These are phyloP conservation scores for Metschnikowia gruessii DNA, from an alignment of 805 yeast species.

Conservation along the genomic window DNA sequence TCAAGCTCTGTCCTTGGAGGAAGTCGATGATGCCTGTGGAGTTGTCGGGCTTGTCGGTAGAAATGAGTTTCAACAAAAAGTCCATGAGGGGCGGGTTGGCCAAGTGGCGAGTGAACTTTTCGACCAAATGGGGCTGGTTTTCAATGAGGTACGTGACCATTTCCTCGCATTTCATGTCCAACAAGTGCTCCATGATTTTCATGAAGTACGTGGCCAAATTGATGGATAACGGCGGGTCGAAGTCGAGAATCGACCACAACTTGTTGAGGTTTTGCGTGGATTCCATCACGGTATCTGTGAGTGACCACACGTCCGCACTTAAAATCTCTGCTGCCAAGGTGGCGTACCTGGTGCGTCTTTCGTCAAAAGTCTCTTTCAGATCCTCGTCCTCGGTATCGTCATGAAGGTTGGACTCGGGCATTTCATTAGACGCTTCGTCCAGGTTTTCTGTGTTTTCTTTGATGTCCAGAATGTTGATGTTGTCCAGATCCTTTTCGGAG, in stretches of 20 bases:
- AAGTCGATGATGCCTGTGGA: constrained; percentile 46
- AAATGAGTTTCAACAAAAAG: constrained; percentile 40
- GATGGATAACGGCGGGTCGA: constrained; percentile 60
- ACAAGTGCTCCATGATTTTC: constrained; percentile 37
- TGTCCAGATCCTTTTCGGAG: constrained; percentile 1
- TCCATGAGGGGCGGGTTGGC: constrained; percentile 48
- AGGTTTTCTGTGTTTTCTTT: neutral
- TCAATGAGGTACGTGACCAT: constrained; percentile 44
- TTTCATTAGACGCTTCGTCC: constrained; percentile 3
- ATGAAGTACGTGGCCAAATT: constrained; percentile 75
- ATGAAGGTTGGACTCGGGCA: constrained; percentile 5
- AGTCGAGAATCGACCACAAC: constrained; percentile 79
- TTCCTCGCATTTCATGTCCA: constrained; percentile 49
- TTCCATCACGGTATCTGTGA: constrained; percentile 87
- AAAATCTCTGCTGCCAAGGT: constrained; percentile 78
- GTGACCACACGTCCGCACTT: constrained; percentile 90
- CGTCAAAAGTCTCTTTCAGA: constrained; percentile 26
- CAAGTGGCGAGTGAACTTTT: constrained; percentile 42
- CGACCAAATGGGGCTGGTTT: constrained; percentile 40
- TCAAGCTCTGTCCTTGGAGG: constrained; percentile 40
- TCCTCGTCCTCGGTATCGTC: constrained; percentile 11
- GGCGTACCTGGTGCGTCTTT: constrained; percentile 35
- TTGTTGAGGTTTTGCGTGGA: constrained; percentile 58
- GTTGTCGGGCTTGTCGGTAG: constrained; percentile 47
- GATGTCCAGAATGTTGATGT: too few relatives aligned